These are phyloP conservation scores for Mucor lusitanicus DNA, from an alignment of 371 early-diverging fungal species.

Conservation along the genomic window DNA sequence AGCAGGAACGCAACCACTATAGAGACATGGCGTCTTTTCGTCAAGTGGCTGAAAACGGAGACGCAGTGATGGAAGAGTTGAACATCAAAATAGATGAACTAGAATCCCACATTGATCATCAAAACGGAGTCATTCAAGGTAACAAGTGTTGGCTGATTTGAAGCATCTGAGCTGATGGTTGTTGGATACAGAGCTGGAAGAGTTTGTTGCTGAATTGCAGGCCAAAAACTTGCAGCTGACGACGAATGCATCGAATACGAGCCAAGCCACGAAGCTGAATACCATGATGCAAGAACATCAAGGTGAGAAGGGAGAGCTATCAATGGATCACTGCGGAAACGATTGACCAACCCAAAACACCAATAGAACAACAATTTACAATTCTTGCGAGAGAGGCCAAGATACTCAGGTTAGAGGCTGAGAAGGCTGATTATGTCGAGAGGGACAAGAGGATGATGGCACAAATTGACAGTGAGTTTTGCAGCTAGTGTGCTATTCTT, in stretches of 20 bases:
- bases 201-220: not conserved
- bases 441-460: not conserved
- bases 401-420: not conserved
- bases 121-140: not conserved
- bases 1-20: not conserved
- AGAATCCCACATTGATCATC: not conserved
- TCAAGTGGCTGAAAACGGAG: not conserved
- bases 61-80: not conserved
- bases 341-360: not conserved
- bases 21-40: not conserved
- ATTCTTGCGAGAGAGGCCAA: not conserved
- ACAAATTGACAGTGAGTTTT: not conserved
- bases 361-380: not conserved
- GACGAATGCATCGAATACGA: not conserved
- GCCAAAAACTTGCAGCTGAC: not conserved
- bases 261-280: not conserved
- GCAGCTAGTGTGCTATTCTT: not conserved
- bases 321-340: not conserved
- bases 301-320: not conserved
- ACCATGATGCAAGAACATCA: not conserved
- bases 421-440: not conserved
- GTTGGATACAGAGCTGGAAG: not conserved
- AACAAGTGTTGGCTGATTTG: not conserved
- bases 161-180: not conserved
- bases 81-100: not conserved